A percentile compares a stretch with the other conserved stretches of the same genome.
Conservation (phyloP, 2,329 filamentous ascomycete genomes). For the Lojkania enalia region DNA sequence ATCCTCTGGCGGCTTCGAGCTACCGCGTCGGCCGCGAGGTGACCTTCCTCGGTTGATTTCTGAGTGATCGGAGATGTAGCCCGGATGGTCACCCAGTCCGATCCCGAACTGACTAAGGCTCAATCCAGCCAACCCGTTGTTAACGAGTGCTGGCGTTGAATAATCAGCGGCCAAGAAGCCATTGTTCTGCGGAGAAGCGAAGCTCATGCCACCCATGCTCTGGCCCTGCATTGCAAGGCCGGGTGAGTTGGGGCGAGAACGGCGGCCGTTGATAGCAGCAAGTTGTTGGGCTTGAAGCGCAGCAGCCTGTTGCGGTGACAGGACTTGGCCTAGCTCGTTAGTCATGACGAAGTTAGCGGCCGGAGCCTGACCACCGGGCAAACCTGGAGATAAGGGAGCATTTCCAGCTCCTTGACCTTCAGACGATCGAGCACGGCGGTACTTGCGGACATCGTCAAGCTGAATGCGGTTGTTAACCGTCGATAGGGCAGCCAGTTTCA, state of each 20-base stretch:
- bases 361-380: constrained; percentile 57
- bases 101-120: constrained; percentile 71
- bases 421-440: constrained; percentile 85
- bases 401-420: constrained; percentile 69
- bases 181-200: constrained; percentile 89
- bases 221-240: constrained; percentile 75
- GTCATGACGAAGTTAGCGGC: constrained; percentile 87
- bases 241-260: constrained; percentile 87
- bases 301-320: constrained; percentile 63
- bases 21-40: constrained; percentile 87
- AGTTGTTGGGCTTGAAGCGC: constrained; percentile 73
- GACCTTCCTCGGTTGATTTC: constrained; percentile 90
- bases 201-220: constrained; percentile 66
- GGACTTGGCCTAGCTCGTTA: constrained; percentile 86
- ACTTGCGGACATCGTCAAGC: constrained; percentile 94
- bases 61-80: constrained; percentile 88
- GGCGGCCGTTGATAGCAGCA: constrained; percentile 75
- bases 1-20: constrained; percentile 96
- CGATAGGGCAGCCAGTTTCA: constrained; percentile 96
- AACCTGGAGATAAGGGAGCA: constrained; percentile 66
- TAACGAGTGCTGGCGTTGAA: constrained; percentile 69
- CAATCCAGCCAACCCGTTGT: constrained; percentile 70
- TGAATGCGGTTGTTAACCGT: constrained; percentile 99
- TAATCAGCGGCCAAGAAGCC: constrained; percentile 92
- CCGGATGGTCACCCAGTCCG: constrained; percentile 52